These are phyloP conservation scores for Pichia nakasei DNA, from an alignment of 805 yeast genomes.

Conservation along the genomic window DNA sequence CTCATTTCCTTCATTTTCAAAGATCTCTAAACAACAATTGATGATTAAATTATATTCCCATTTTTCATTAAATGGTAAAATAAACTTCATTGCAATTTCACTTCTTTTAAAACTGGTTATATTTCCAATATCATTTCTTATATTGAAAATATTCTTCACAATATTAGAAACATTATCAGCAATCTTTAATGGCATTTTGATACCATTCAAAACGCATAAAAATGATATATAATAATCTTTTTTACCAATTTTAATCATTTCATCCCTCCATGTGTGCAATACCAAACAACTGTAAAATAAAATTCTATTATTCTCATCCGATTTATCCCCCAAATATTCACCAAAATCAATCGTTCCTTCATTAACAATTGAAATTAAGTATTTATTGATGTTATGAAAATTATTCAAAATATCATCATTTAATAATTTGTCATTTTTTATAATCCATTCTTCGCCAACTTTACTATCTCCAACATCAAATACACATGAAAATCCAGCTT, in stretches of 20 bases:
- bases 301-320: slow-evolving; percentile 17
- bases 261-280: slow-evolving; percentile 40
- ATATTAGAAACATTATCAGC: slow-evolving; percentile 42
- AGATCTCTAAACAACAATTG: slow-evolving; percentile 15
- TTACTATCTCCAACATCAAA: slow-evolving; percentile 36
- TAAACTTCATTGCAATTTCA: slow-evolving; percentile 44
- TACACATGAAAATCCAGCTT: slow-evolving; percentile 48
- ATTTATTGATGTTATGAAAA: slow-evolving; percentile 15
- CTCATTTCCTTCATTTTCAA: slow-evolving; percentile 5
- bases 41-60: slow-evolving; percentile 35
- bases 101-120: slow-evolving; percentile 37
- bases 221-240: slow-evolving; percentile 33
- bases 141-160: slow-evolving; percentile 26
- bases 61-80: slow-evolving; percentile 45
- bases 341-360: slow-evolving; percentile 1
- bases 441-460: slow-evolving; percentile 14
- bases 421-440: slow-evolving; percentile 6
- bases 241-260: slow-evolving; percentile 23
- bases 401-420: slow-evolving; percentile 12
- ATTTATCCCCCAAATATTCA: neutral
- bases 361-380: slow-evolving; percentile 15
- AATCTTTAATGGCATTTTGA: slow-evolving; percentile 53
- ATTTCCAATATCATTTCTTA: slow-evolving; percentile 11
- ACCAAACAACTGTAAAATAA: slow-evolving; percentile 41
- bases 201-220: slow-evolving; percentile 55